phyloP scores from a whole-genome alignment of 148 eudicot species.

The Camellia japonica region DNA sequence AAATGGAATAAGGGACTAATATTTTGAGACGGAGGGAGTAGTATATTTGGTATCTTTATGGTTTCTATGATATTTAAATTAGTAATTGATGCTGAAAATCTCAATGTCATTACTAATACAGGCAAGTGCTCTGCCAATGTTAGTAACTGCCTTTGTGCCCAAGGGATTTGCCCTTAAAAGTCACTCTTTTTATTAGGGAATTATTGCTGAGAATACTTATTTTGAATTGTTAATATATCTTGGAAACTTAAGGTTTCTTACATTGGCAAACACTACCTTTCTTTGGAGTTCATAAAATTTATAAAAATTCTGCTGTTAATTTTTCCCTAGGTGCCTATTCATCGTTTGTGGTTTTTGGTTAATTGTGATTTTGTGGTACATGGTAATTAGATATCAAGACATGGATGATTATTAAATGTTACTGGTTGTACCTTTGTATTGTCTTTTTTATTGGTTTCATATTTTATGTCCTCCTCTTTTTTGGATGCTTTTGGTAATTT shows the following conservation, averaged over 20 bases:
- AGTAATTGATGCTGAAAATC: background rate
- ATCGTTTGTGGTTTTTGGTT: too few relatives aligned
- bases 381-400: too few relatives aligned
- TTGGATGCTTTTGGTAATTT: background rate
- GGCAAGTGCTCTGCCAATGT: background rate
- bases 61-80: background rate
- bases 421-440: too few relatives aligned
- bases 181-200: background rate
- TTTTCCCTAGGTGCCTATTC: background rate
- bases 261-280: background rate
- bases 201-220: background rate
- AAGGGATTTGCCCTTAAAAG: background rate
- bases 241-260: background rate
- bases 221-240: background rate
- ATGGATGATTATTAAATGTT: too few relatives aligned
- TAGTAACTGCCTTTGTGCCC: background rate
- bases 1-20: too few relatives aligned
- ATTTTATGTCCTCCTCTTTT: background rate
- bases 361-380: too few relatives aligned
- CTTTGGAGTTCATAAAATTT: background rate
- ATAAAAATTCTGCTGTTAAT: background rate
- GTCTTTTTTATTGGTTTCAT: background rate
- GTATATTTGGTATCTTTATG: background rate
- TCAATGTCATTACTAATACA: background rate
- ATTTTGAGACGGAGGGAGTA: too few relatives aligned